These are phyloP conservation scores for Venturia asperata DNA, from an alignment of 2,329 filamentous ascomycete species.

Conservation along the genomic window DNA sequence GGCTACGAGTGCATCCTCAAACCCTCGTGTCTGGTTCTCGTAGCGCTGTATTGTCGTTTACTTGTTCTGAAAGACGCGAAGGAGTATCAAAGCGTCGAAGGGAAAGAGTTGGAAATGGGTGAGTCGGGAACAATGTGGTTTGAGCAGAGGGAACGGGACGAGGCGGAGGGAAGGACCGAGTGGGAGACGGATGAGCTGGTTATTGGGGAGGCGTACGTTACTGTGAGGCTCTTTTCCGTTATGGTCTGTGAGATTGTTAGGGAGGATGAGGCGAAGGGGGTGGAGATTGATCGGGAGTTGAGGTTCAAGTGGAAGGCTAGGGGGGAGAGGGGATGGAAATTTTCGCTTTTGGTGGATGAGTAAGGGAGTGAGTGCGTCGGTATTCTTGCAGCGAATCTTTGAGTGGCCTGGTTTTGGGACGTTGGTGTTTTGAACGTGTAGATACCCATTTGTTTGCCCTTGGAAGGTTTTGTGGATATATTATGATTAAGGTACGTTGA, in stretches of 20 bases:
- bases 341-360: background rate
- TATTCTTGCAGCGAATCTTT: background rate
- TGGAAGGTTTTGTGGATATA: background rate
- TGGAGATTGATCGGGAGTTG: conserved; percentile 21
- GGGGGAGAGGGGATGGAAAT: conserved; percentile 12
- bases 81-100: conserved; percentile 27
- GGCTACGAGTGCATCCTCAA: conserved; percentile 32
- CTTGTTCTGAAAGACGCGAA: conserved; percentile 26
- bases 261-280: conserved; percentile 31
- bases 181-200: conserved; percentile 26
- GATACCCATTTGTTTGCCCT: background rate
- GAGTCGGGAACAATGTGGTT: background rate
- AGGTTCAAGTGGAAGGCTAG: background rate
- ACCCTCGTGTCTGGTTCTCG: conserved; percentile 29
- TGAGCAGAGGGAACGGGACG: background rate
- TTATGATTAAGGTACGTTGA: background rate
- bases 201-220: conserved; percentile 23
- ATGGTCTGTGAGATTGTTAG: conserved; percentile 30
- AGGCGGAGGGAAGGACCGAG: conserved; percentile 22
- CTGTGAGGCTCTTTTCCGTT: conserved; percentile 28
- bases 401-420: background rate
- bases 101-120: conserved; percentile 27
- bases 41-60: conserved; percentile 30
- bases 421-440: conserved; percentile 1
- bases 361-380: background rate